phyloP scores from a whole-genome alignment of 768 basidiomycete genomes.

The Trametes maxima region DNA sequence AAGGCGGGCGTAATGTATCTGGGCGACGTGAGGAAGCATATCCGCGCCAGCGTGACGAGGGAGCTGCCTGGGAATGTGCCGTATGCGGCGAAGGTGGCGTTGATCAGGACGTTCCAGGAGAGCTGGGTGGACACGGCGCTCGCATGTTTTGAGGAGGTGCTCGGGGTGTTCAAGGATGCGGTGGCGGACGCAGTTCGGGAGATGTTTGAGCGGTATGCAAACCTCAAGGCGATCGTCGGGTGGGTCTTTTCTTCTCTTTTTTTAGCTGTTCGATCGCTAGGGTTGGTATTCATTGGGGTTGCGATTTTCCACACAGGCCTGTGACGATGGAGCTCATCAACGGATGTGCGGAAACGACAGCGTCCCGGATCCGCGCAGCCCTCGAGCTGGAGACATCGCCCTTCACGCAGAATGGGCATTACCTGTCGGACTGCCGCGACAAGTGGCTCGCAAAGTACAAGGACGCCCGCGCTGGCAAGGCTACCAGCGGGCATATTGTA shows the following conservation, averaged over 20 bases:
- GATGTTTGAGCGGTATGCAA: constrained; percentile 27
- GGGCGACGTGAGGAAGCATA: constrained; percentile 3
- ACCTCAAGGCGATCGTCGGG: constrained; percentile 24
- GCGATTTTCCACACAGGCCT: not conserved
- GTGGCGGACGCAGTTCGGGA: constrained; percentile 20
- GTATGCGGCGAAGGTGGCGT: constrained; percentile 38
- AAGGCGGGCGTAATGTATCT: constrained; percentile 30
- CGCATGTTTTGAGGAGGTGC: constrained; percentile 24
- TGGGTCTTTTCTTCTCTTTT: constrained; percentile 8
- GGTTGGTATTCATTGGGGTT: not conserved
- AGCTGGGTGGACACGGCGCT: constrained; percentile 25
- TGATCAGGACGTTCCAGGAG: constrained; percentile 22
- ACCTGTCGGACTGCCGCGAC: constrained; percentile 36
- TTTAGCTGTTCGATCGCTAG: not conserved
- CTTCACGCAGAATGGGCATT: constrained; percentile 48
- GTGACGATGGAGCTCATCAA: constrained; percentile 20
- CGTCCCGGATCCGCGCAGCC: not conserved
- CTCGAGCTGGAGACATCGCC: constrained; percentile 28
- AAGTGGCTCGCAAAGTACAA: constrained; percentile 43
- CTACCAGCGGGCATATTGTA: not conserved
- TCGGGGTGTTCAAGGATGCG: constrained; percentile 17
- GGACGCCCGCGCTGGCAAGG: constrained; percentile 31
- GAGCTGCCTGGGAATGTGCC: constrained; percentile 69
- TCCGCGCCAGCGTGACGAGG: constrained; percentile 41
- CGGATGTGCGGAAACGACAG: constrained; percentile 4